Conservation (phyloP, 2,329 filamentous ascomycete genomes). For the Nigrospora oryzae region DNA sequence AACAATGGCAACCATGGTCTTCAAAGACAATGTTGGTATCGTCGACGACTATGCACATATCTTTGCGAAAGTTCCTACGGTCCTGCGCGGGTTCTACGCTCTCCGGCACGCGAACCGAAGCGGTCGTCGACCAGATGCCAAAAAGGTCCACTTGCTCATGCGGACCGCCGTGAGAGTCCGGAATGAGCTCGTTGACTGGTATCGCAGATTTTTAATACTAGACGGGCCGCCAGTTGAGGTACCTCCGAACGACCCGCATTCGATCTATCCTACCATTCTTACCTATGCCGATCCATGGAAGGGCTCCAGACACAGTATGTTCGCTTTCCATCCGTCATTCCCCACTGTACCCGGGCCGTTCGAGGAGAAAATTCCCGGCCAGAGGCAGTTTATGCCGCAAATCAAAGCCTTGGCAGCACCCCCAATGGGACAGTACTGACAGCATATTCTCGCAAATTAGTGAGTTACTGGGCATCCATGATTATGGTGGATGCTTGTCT, state of each 20-base stretch:
- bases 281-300: slow-evolving; percentile 21
- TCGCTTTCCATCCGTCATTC: too few relatives aligned
- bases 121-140: slow-evolving; percentile 18
- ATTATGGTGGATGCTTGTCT: slow-evolving; percentile 30
- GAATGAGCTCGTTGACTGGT: slow-evolving; percentile 23
- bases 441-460: too few relatives aligned
- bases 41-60: slow-evolving; percentile 24
- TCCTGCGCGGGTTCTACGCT: slow-evolving; percentile 21
- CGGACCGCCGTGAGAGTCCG: slow-evolving; percentile 17
- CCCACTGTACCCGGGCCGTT: too few relatives aligned
- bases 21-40: slow-evolving; percentile 11
- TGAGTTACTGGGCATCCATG: slow-evolving; percentile 28
- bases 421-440: too few relatives aligned
- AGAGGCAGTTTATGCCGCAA: too few relatives aligned
- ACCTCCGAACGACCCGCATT: slow-evolving; percentile 18
- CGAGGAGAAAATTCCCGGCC: too few relatives aligned
- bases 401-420: too few relatives aligned
- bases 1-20: slow-evolving; percentile 12
- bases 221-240: slow-evolving; percentile 17
- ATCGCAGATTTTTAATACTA: slow-evolving; percentile 15
- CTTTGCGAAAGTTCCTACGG: slow-evolving; percentile 23
- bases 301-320: slow-evolving; percentile 19
- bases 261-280: slow-evolving; percentile 23
- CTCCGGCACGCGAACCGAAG: slow-evolving; percentile 20
- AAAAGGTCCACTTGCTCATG: slow-evolving; percentile 18